These are phyloP conservation scores for Pyrus bretschneideri DNA, from an alignment of 306 rosid genomes.

Conservation along the genomic window DNA sequence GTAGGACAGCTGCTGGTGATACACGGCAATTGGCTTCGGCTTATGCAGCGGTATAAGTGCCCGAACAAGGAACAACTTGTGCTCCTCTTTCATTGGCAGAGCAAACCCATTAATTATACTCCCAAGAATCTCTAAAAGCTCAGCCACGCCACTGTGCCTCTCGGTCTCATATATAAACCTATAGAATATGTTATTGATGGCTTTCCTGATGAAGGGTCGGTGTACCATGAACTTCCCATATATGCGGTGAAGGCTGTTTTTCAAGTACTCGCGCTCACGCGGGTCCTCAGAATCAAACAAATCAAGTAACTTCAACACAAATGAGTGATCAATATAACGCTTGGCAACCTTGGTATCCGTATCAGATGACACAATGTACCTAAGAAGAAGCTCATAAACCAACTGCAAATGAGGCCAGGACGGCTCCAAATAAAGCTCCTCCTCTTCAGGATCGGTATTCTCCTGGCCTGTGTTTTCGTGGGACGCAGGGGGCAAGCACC, in stretches of 20 bases:
- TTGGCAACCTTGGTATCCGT: constrained; percentile 90
- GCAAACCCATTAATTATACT: constrained; percentile 97
- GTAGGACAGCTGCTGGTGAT: constrained; percentile 91
- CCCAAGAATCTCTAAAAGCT: constrained; percentile 96
- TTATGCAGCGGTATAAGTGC: constrained; percentile 91
- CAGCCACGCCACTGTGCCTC: constrained; percentile 78
- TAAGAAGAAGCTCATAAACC: constrained; percentile 77
- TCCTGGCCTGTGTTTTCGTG: constrained; percentile 88
- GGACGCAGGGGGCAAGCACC: constrained; percentile 77
- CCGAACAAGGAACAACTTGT: constrained; percentile 85
- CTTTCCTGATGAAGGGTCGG: constrained; percentile 92
- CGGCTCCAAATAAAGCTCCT: constrained; percentile 76
- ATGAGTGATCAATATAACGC: constrained; percentile 85
- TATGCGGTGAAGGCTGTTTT: constrained; percentile 85
- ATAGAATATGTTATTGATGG: constrained; percentile 83
- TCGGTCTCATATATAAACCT: constrained; percentile 88
- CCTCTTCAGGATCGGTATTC: constrained; percentile 77
- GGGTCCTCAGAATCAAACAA: constrained; percentile 90
- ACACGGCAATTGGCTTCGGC: constrained; percentile 55
- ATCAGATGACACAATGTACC: constrained; percentile 89
- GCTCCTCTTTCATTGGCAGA: constrained; percentile 98
- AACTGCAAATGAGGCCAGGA: constrained; percentile 94
- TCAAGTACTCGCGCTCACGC: constrained; percentile 90
- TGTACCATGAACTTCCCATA: constrained; percentile 99
- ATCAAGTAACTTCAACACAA: constrained; percentile 78